Base-by-base conservation (phyloP, 768 basidiomycete genomes). In the Brasilioporus rufonigricans region DNA sequence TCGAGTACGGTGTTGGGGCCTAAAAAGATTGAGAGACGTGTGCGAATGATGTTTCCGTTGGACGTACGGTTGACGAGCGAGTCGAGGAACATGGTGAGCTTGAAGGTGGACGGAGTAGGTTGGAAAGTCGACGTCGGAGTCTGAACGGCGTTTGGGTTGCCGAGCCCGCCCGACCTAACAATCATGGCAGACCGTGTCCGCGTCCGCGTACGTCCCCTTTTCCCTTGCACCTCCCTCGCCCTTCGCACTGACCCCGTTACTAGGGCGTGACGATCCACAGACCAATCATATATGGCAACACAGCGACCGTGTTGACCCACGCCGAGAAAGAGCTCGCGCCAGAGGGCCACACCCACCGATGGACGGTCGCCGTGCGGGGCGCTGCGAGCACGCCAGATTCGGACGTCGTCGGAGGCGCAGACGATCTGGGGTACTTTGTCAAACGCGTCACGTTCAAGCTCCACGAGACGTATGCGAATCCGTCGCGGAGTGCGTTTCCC, bases 371-470 rank as follows among this genome's bases (percentile, higher is more conserved):
- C 26, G 82, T 99, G 24, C 85, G 97, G 24, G 91, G 91, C 40
- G 94, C 95, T 0, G 82, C 91, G 1, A 87, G 90, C 32, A 76
- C 82, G 2, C 77, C 84, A 0, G 83, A 85, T 59, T 81, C 85
- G 44, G 87, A 91, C 44, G 77, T 82, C 44, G 91, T 95, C 21
- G 95, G 95, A 21, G 93, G 92, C 14, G 89, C 86, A 50, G 94
- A 98, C 69, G 93, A 98, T 65, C 68, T 95, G 33, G 81, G 84
- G 61, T 91, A 97, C 63, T 93, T 96, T 68, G 86, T 99, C 68
- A 98, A 96, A 69, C 84, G 93, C 52, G 96, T 98, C 48, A 90
- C 93, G 16, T 98, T 99, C 84, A 96, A 93, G 71, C 73, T 99
- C 49, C 96, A 99, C 73, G 97, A 99, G 62, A 98, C 95, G 1